Evolutionary conservation across 1,139 yeast species (phyloP).

Genomic region (Debaryomycetaceae sp.): DNA sequence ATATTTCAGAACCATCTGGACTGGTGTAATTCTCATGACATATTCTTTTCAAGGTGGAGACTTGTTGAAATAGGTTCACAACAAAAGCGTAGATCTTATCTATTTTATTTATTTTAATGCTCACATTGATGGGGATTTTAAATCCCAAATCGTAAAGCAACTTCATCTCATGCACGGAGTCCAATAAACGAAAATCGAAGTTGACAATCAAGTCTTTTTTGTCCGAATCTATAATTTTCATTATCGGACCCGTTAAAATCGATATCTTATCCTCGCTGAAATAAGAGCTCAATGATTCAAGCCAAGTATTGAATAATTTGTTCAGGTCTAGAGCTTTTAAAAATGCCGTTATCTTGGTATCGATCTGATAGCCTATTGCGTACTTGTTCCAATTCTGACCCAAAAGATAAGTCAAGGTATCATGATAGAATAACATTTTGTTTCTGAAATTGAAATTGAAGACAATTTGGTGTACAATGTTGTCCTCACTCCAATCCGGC

Average conservation of each 20-base stretch:
- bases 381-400: slow-evolving; percentile 76
- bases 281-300: slow-evolving; percentile 14
- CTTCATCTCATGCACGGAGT: slow-evolving; percentile 51
- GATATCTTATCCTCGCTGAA: slow-evolving; percentile 7
- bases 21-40: slow-evolving; percentile 15
- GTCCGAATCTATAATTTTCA: slow-evolving; percentile 22
- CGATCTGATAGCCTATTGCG: slow-evolving; percentile 67
- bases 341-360: slow-evolving; percentile 46
- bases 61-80: slow-evolving; percentile 46
- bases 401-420: slow-evolving; percentile 28
- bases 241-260: slow-evolving; percentile 32
- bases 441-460: slow-evolving; percentile 20
- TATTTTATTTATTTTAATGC: slow-evolving; percentile 40
- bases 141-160: slow-evolving; percentile 52
- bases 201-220: slow-evolving; percentile 34
- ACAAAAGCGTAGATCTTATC: slow-evolving; percentile 57
- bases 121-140: slow-evolving; percentile 47
- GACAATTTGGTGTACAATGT: slow-evolving; percentile 11
- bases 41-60: slow-evolving; percentile 26
- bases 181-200: slow-evolving; percentile 46
- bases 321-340: slow-evolving; percentile 44
- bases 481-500: neutral
- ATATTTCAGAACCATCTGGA: slow-evolving; percentile 26
- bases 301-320: slow-evolving; percentile 48
- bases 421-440: slow-evolving; percentile 20